Evolutionary conservation across 768 basidiomycete genomes (phyloP).

Genomic region (Tephrocybe rancida): DNA sequence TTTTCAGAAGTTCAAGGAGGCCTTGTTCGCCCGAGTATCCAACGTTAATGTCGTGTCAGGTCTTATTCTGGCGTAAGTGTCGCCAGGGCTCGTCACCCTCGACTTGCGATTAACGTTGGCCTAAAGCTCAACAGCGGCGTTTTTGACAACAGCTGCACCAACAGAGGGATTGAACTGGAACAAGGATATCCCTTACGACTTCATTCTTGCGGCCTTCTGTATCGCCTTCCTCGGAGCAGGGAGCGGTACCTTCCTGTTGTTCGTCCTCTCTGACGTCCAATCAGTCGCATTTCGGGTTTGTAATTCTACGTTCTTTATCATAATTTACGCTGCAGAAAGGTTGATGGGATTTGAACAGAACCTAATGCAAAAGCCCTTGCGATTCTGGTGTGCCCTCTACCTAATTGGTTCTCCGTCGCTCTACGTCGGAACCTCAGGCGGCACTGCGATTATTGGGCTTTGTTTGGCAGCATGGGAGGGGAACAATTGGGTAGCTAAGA

Average conservation of each 20-base stretch:
- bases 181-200: background rate
- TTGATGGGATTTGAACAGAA: background rate
- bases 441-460: background rate
- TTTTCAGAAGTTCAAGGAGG: too few relatives aligned
- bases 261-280: background rate
- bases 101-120: too few relatives aligned
- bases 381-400: background rate
- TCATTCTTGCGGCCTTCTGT: background rate
- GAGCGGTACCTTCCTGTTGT: background rate
- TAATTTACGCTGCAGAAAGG: background rate
- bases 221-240: background rate
- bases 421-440: background rate
- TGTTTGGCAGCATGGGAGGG: background rate
- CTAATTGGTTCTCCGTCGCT: background rate
- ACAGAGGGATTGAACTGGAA: background rate
- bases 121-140: too few relatives aligned
- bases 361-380: background rate
- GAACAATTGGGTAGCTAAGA: background rate
- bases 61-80: too few relatives aligned
- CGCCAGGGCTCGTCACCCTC: too few relatives aligned
- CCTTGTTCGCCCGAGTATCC: too few relatives aligned
- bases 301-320: too few relatives aligned
- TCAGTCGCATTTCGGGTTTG: background rate
- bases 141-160: too few relatives aligned
- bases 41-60: too few relatives aligned